Evolutionary conservation across 306 rosid genomes (phyloP).

Genomic region (Fragaria iinumae): DNA sequence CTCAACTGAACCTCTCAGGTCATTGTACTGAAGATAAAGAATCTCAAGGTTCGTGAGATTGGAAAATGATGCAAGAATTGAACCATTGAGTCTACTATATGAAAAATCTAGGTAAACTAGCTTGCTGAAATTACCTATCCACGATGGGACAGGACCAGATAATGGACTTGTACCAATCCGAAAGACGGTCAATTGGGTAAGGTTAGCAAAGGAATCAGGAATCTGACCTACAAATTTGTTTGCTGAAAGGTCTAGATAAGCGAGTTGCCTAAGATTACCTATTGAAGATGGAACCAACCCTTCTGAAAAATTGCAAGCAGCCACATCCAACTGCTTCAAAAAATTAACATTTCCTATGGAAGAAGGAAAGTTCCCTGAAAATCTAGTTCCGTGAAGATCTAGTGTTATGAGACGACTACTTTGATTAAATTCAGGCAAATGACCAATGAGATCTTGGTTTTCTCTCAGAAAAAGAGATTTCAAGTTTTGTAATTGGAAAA

Average conservation of each 20-base stretch:
- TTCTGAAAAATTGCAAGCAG: not conserved
- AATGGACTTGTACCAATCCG: accelerated
- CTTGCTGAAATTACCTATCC: not conserved
- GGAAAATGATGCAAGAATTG: not conserved
- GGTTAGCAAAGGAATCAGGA: too few relatives aligned
- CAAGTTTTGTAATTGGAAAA: too few relatives aligned
- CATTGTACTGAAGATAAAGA: accelerated
- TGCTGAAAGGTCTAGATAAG: not conserved
- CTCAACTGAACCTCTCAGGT: not conserved
- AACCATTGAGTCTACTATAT: not conserved
- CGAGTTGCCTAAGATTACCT: not conserved
- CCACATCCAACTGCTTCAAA: not conserved
- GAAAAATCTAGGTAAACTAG: not conserved
- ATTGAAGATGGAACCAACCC: not conserved
- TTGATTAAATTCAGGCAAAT: constrained; percentile 8
- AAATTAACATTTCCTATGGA: not conserved
- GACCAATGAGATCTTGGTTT: not conserved
- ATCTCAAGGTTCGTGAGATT: not conserved
- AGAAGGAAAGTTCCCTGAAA: not conserved
- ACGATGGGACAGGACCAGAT: not conserved
- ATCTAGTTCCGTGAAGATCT: not conserved
- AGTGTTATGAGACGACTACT: not conserved
- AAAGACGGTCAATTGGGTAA: too few relatives aligned
- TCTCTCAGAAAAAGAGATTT: too few relatives aligned
- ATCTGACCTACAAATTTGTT: not conserved